Evolutionary conservation across 2,329 filamentous ascomycete genomes (phyloP).

Genomic region (Penicillium sp.): DNA sequence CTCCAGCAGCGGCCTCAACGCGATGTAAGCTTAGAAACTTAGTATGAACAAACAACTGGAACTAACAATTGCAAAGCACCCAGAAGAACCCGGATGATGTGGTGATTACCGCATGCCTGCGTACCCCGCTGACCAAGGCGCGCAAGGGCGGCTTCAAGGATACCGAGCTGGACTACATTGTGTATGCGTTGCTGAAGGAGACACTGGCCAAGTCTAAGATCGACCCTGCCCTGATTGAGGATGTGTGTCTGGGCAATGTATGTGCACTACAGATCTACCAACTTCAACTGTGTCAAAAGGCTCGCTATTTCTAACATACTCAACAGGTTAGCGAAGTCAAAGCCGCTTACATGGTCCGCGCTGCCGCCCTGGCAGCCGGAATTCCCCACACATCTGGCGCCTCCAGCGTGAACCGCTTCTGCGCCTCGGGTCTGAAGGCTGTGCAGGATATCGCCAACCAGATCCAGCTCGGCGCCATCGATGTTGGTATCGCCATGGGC

Average conservation of each 20-base stretch:
- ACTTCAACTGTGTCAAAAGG: too few species aligned
- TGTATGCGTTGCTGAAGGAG: constrained; percentile 80
- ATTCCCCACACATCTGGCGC: constrained; percentile 87
- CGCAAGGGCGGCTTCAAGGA: constrained; percentile 95
- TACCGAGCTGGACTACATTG: constrained; percentile 79
- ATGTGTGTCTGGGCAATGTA: constrained; percentile 91
- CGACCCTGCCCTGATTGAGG: constrained; percentile 78
- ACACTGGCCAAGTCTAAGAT: constrained; percentile 70
- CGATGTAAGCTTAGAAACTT: constrained; percentile 65
- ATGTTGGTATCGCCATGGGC: constrained; percentile 82
- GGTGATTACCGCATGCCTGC: constrained; percentile 88
- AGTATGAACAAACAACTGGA: not conserved
- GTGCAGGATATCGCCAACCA: constrained; percentile 92
- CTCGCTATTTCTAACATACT: not conserved
- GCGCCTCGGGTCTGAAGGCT: constrained; percentile 92
- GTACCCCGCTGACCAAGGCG: constrained; percentile 85
- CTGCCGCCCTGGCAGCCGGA: constrained; percentile 83
- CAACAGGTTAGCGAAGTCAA: constrained; percentile 74
- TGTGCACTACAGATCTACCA: constrained; percentile 26
- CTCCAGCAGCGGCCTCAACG: constrained; percentile 66
- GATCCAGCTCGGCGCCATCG: constrained; percentile 76
- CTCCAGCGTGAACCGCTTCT: constrained; percentile 90
- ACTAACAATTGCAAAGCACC: constrained; percentile 58
- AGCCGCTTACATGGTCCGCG: constrained; percentile 86
- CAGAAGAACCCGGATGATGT: constrained; percentile 94